Evolutionary conservation across 2,329 filamentous ascomycete species (phyloP), one percentile per base, ranked within the genome.

Genomic region (Lachnellula occidentalis): DNA sequence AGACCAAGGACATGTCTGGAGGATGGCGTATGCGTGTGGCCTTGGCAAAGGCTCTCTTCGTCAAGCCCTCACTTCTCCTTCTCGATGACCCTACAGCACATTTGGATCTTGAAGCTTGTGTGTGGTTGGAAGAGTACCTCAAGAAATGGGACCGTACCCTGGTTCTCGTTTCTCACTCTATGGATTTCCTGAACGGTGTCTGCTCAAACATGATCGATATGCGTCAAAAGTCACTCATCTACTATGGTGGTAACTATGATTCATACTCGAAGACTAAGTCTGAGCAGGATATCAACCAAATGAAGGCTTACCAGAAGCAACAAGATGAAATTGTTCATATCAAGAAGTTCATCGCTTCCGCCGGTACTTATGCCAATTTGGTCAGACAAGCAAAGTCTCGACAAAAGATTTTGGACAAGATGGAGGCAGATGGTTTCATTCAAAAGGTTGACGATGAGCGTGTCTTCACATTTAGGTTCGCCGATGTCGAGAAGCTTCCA

Each of bases 1-100:
- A 95, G 85, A 99, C 95, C 67, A 99, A 97, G 83, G 95, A 99
- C 74, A 99, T 99, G 95, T 99, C 94, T 63, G 94, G 94, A 90
- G 94, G 94, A 67, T 99, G 94, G 94, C 86, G 92, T 80, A 99
- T 99, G 94, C 90, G 95, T 82, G 94, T 99, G 56, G 94, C 94
- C 55, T 86, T 99, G 58, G 94, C 82, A 71, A 96, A 97, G 81
- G 94, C 94, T 55, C 86, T 99, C 51, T 99, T 99, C 79, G 92
- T 99, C 76, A 95, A 95, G 82, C 94, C 95, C 36, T 94, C 91
- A 17, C 81, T 99, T 55, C 85, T 99, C 49, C 82, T 99, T 63
- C 91, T 99, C 68, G 94, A 99, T 72, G 94, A 99, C 78, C 94
- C 94, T 43, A 99, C 94, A 62, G 94, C 94, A 70, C 94, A 99